Base-by-base conservation (phyloP, 2,329 filamentous ascomycete genomes). In the Alternaria longipes region DNA sequence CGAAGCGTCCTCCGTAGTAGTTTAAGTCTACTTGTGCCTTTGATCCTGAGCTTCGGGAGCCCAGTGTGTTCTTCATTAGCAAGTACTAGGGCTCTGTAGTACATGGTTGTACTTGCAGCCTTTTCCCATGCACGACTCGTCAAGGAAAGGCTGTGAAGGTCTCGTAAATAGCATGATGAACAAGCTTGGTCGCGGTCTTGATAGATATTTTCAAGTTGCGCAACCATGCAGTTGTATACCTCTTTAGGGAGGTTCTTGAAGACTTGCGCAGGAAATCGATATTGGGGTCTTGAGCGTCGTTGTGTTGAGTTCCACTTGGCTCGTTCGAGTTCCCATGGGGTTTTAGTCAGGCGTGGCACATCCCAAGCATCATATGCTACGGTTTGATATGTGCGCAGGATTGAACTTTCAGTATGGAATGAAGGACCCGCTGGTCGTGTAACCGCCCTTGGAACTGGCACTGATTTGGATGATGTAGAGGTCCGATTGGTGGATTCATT, bases 101-200 rank as follows among this genome's bases (percentile, higher is more conserved):
- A 87, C 83, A 88, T 74, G 66, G 79, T 79, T 53, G 78, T 76
- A 65, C 82, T 81, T 11, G 85, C 84, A 14, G 81, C 81, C 63
- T 81, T 82, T 65, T 86, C 82, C 86, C 86, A 89, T n/a, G 81
- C 75, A 54, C 84, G 84, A 65, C 83, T 86, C 18, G 84, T 85
- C 62, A 87, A 72, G 49, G 84, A 82, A 30, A 88, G 76, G 49
- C 81, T 81, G 64, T 82, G 80, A 20, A 89, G 72, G 69, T 89
- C 86, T 56, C 80, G 80, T 64, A 86, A 79, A 62, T 84, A 85
- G 67, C 85, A 87, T 54, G 83, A 82, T 45, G 82, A 77, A 70
- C 86, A 87, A 34, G 83, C 79, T 22, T 70, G 66, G 4, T 71
- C 59, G 16, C 68, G 64, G 32, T 14, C 60, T 40, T 65, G 65